Percentiles rank a stretch among this genome's conserved stretches.
These are phyloP conservation scores for Coemansia erecta DNA, from an alignment of 192 early-diverging fungal species.

Conservation along the genomic window DNA sequence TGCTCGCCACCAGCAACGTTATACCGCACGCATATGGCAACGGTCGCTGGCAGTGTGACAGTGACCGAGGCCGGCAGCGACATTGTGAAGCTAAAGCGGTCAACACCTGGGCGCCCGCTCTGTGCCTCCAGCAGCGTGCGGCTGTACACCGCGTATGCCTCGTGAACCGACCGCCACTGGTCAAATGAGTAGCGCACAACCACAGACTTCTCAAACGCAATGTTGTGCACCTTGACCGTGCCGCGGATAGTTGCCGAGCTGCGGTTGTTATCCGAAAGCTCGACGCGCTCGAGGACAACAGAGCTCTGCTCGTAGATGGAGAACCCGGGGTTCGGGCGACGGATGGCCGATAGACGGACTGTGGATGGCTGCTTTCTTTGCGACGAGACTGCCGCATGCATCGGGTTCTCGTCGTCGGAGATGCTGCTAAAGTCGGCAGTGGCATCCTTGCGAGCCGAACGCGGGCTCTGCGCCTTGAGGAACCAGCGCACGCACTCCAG, in stretches of 20 bases:
- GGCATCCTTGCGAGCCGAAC: slow-evolving; percentile 48
- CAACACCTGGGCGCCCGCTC: slow-evolving; percentile 52
- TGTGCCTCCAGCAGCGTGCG: slow-evolving; percentile 56
- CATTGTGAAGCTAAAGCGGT: slow-evolving; percentile 72
- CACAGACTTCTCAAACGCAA: slow-evolving; percentile 83
- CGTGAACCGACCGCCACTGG: slow-evolving; percentile 72
- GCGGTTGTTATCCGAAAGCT: slow-evolving; percentile 53
- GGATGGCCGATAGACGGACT: slow-evolving; percentile 36
- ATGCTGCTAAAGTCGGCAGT: slow-evolving; percentile 21
- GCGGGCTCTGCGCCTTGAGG: slow-evolving; percentile 66
- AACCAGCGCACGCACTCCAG: slow-evolving; percentile 71
- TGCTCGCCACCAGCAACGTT: slow-evolving; percentile 66
- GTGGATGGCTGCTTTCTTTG: slow-evolving; percentile 9
- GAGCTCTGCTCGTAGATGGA: slow-evolving; percentile 48
- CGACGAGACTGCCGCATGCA: neutral
- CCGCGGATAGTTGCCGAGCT: slow-evolving; percentile 55
- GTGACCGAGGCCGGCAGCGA: slow-evolving; percentile 51
- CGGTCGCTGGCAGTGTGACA: slow-evolving; percentile 36
- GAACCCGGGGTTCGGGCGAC: slow-evolving; percentile 43
- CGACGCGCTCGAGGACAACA: slow-evolving; percentile 60
- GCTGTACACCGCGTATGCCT: slow-evolving; percentile 62
- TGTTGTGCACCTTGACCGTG: slow-evolving; percentile 75
- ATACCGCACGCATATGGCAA: slow-evolving; percentile 68
- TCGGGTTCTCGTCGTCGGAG: slow-evolving; percentile 22
- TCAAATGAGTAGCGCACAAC: slow-evolving; percentile 79